Evolutionary conservation across 2,329 filamentous ascomycete genomes (phyloP).

Genomic region (Fusarium mundagurra): DNA sequence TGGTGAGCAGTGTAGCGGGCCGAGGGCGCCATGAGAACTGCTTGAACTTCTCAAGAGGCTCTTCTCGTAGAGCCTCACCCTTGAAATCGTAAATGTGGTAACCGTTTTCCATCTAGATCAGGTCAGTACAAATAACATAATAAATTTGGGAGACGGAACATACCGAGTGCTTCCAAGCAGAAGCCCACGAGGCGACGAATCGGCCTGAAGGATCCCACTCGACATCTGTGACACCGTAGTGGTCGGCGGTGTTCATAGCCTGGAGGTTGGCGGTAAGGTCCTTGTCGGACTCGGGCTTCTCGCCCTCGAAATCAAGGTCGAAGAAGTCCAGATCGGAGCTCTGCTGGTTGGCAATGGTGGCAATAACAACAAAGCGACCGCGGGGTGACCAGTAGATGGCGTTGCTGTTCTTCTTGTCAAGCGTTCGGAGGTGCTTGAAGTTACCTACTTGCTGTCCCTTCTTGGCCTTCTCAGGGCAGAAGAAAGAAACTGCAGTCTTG

Average conservation of each 20-base stretch:
- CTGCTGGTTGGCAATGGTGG: constrained; percentile 90
- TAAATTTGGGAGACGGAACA: constrained; percentile 49
- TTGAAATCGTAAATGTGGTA: constrained; percentile 99
- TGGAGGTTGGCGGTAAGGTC: constrained; percentile 94
- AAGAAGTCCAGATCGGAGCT: constrained; percentile 97
- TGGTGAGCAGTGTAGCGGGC: constrained; percentile 87
- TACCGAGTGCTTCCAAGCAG: constrained; percentile 95
- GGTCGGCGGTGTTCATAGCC: constrained; percentile 91
- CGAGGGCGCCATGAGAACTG: constrained; percentile 95
- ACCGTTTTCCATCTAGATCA: constrained; percentile 95
- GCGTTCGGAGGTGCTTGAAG: constrained; percentile 94
- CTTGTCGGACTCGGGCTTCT: constrained; percentile 92
- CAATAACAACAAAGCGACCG: constrained; percentile 93
- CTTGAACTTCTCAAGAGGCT: constrained; percentile 96
- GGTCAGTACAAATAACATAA: constrained; percentile 12
- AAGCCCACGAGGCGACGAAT: constrained; percentile 92
- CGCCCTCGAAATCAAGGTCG: constrained; percentile 97
- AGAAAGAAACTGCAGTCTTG: constrained; percentile 96
- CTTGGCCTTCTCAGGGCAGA: constrained; percentile 95
- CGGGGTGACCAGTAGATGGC: constrained; percentile 99
- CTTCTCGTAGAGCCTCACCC: constrained; percentile 87
- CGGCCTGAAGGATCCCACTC: constrained; percentile 98
- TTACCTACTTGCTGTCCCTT: constrained; percentile 86
- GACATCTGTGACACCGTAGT: constrained; percentile 97
- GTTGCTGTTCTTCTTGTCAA: constrained; percentile 99